phyloP scores from a whole-genome alignment of 1,139 yeast species.

The Diutina neorugosa region DNA sequence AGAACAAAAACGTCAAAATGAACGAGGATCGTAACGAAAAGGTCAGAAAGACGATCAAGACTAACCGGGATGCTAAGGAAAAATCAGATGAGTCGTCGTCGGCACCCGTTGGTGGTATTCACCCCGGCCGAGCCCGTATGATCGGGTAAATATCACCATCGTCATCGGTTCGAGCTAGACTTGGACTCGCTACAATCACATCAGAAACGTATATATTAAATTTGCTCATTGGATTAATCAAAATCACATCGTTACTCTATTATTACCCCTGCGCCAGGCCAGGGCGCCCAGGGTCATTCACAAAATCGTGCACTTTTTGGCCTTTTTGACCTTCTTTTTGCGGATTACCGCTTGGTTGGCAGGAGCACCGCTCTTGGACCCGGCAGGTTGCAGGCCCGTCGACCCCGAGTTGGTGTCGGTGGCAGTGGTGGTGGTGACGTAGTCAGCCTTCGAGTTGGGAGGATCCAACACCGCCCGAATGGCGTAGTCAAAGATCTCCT shows the following conservation, averaged over 20 bases:
- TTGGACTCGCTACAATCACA: neutral
- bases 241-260: neutral
- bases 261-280: conserved; percentile 1
- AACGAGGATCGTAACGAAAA: conserved; percentile 49
- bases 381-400: neutral
- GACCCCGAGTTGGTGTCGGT: neutral
- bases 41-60: conserved; percentile 31
- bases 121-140: neutral
- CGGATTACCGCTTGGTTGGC: neutral
- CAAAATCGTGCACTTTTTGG: conserved; percentile 39
- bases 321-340: conserved; percentile 27
- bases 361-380: neutral
- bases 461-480: conserved; percentile 60
- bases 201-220: neutral
- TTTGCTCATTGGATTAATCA: neutral
- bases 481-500: conserved; percentile 73
- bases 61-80: conserved; percentile 20
- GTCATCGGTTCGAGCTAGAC: neutral
- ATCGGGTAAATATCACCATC: neutral
- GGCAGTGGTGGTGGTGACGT: conserved; percentile 2
- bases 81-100: conserved; percentile 6
- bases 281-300: conserved; percentile 11
- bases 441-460: conserved; percentile 17
- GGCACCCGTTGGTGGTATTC: neutral
- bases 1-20: conserved; percentile 65